Percentiles rank a stretch among this genome's conserved stretches.
Evolutionary conservation across 331 rosid species (phyloP).

Genomic region (Prunus yedoensis): DNA sequence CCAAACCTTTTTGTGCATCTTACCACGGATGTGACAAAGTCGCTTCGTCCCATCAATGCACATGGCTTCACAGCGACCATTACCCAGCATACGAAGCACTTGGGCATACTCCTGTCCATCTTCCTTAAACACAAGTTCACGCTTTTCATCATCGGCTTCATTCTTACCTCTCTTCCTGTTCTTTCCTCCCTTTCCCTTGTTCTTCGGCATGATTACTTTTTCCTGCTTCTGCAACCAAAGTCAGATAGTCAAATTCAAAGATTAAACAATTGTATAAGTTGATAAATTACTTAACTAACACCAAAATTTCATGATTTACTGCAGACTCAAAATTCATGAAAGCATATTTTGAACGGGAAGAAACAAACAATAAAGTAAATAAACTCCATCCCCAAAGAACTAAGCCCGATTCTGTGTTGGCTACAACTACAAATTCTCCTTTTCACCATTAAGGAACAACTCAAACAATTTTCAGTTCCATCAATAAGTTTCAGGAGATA

Average conservation of each 20-base stretch:
- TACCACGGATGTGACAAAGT: conserved; percentile 47
- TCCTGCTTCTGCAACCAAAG: conserved; percentile 15
- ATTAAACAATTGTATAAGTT: neutral
- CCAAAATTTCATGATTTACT: neutral
- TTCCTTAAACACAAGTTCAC: conserved; percentile 49
- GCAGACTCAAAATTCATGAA: neutral
- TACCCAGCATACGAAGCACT: conserved; percentile 46
- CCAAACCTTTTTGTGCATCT: conserved; percentile 58
- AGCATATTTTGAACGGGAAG: neutral
- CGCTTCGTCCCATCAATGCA: conserved; percentile 45
- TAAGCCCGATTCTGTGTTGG: neutral
- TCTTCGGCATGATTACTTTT: conserved; percentile 39
- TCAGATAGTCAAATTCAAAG: neutral
- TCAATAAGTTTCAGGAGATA: neutral
- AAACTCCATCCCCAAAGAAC: neutral
- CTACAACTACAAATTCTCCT: neutral
- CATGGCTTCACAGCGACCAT: conserved; percentile 48
- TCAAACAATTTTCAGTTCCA: neutral
- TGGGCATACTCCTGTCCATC: conserved; percentile 49
- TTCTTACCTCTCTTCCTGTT: conserved; percentile 49
- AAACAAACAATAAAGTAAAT: neutral
- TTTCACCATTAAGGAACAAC: neutral
- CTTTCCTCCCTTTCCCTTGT: conserved; percentile 51
- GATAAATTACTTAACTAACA: neutral
- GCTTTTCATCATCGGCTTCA: conserved; percentile 44